Conservation (phyloP, 805 yeast genomes). For the Candida awuae region DNA sequence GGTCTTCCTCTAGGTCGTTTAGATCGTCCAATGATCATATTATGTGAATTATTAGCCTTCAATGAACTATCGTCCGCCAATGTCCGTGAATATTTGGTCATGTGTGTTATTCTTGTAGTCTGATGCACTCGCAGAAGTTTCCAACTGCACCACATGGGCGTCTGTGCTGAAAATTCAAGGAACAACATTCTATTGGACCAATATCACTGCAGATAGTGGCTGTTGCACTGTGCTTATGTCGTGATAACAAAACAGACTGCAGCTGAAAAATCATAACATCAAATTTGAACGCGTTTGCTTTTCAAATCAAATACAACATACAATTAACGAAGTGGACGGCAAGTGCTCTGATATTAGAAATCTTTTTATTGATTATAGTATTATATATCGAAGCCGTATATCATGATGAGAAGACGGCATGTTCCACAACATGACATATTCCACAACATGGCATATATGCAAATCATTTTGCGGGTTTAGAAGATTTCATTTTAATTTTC, state of each 20-base stretch:
- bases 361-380: too few species aligned
- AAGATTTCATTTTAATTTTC: background rate
- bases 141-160: too few species aligned
- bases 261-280: too few species aligned
- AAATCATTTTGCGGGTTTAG: background rate
- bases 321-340: too few species aligned
- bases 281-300: too few species aligned
- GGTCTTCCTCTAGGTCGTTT: conserved; percentile 12
- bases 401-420: background rate
- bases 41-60: background rate
- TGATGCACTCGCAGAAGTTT: conserved; percentile 3
- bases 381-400: too few species aligned
- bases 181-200: background rate
- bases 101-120: conserved; percentile 2
- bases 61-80: too few species aligned
- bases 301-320: too few species aligned
- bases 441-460: background rate
- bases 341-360: too few species aligned
- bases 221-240: too few species aligned
- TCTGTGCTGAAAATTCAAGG: conserved; percentile 1
- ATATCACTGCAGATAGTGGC: background rate
- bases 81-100: conserved; percentile 5
- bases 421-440: background rate
- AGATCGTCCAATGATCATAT: background rate
- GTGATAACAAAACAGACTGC: too few species aligned